phyloP scores from a whole-genome alignment of 129 eudicot species.

The Tanacetum coccineum region DNA sequence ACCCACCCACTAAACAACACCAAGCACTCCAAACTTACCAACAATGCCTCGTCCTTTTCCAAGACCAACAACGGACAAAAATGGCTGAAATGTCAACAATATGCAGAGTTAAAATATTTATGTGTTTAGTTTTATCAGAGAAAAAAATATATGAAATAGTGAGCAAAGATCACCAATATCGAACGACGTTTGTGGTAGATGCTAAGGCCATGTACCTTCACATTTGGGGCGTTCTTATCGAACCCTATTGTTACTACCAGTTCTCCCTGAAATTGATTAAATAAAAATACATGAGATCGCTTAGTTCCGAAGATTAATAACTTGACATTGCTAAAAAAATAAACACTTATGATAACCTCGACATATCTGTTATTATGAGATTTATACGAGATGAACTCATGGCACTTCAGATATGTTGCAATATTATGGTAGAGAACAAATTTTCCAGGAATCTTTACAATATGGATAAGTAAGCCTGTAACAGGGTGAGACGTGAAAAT shows the following conservation, averaged over 20 bases:
- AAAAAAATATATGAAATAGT: neutral
- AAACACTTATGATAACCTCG: constrained; percentile 11
- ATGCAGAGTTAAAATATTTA: no score
- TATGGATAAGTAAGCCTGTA: constrained; percentile 54
- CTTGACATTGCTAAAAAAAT: neutral
- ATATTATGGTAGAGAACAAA: constrained; percentile 48
- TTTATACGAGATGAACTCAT: no score
- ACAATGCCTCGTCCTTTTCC: no score
- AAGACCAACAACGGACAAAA: no score
- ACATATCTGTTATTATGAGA: constrained; percentile 27
- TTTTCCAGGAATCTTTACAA: constrained; percentile 40
- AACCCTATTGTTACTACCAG: constrained; percentile 50
- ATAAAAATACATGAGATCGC: neutral
- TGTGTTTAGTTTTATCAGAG: no score
- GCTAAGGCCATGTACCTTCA: constrained; percentile 49
- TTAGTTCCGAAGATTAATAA: neutral
- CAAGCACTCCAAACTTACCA: no score
- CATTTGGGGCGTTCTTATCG: constrained; percentile 55
- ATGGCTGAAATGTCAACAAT: no score
- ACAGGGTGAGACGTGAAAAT: neutral
- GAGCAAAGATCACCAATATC: constrained; percentile 34
- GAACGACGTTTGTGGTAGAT: constrained; percentile 53
- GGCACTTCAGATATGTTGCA: constrained; percentile 48
- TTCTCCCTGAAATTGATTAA: constrained; percentile 30
- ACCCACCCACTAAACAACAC: no score